Evolutionary conservation across 495 filamentous ascomycete species (phyloP), one percentile per base, ranked within the genome.

Genomic region (Acidiella bohemica): DNA sequence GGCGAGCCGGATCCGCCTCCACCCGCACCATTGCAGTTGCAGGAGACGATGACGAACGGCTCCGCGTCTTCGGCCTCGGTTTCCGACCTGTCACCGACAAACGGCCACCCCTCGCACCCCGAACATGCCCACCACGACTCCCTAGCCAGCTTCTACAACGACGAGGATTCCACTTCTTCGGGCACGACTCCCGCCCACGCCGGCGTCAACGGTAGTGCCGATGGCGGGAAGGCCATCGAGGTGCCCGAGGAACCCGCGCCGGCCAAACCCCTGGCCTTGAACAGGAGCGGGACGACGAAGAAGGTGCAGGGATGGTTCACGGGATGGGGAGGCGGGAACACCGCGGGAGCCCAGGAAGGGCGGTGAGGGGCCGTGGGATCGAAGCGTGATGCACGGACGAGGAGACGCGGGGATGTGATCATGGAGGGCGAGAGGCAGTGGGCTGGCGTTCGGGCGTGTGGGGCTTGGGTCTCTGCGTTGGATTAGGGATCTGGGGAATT

Each of bases 231-330:
- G 34, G 14, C 5, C 22, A 22, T 6, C 12, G 22, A 37, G 17
- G 30, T 14, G 8, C 6, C 16, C 9, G 28, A 28, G 2, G 20
- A 7, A 17, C 18, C 32, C 22, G 5, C 37, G 8, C 36, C 39
- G 19, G 30, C 44, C 11, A 32, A 16, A 12, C 42, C 39, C 5
- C 24, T 39, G 13, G 32, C 23, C 20, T 3, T 48, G 2, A 39
- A 32, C 9, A 9, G 44, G 26, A 48, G 39, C 21, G 37, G 37
- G 22, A 48, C 44, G 4, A 26, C 42, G 8, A 48, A 48, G 28
- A 46, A 46, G 36, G 42, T 36, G 28, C 40, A 46, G 26, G 46
- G 46, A 21, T 49, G 46, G 46, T 49, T 49, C 23, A 32, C 30
- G 5, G 46, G 46, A 2, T 49, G 46, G 46, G 46, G 46, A 4